Conservation (phyloP, 768 basidiomycete species). For the Russula earlei region DNA sequence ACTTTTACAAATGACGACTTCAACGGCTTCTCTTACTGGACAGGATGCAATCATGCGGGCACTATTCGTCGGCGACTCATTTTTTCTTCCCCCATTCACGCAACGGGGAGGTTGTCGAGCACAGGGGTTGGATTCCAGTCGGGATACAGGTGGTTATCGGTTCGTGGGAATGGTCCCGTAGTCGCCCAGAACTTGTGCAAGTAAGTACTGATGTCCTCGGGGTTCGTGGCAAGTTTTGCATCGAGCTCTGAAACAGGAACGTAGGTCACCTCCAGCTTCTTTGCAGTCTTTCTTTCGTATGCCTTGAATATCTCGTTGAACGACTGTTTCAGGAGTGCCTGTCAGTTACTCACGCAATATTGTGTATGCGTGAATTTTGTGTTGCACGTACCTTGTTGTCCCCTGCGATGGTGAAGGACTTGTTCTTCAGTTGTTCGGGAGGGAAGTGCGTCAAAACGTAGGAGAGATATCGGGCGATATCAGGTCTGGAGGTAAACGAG, state of each 20-base stretch:
- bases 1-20: not conserved
- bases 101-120: slow-evolving; percentile 7
- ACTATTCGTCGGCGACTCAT: not conserved
- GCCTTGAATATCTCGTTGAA: slow-evolving; percentile 18
- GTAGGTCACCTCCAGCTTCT: slow-evolving; percentile 18
- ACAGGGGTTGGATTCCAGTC: slow-evolving; percentile 19
- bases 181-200: slow-evolving; percentile 10
- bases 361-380: not conserved
- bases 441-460: slow-evolving; percentile 17
- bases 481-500: slow-evolving; percentile 17
- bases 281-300: slow-evolving; percentile 17
- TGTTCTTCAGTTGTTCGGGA: slow-evolving; percentile 6
- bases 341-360: not conserved
- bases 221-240: slow-evolving; percentile 7
- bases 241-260: slow-evolving; percentile 9
- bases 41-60: not conserved
- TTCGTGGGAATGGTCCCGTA: not conserved
- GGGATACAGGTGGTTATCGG: slow-evolving; percentile 17
- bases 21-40: not conserved
- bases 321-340: not conserved
- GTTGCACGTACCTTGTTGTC: slow-evolving; percentile 9
- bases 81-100: not conserved
- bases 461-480: slow-evolving; percentile 20
- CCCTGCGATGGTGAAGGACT: slow-evolving; percentile 4
- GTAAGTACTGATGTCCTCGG: not conserved